A percentile compares a stretch with the other conserved stretches of the same genome.
phyloP scores from a whole-genome alignment of 108 stramenopile genomes.

The Stephanodiscus triporus region DNA sequence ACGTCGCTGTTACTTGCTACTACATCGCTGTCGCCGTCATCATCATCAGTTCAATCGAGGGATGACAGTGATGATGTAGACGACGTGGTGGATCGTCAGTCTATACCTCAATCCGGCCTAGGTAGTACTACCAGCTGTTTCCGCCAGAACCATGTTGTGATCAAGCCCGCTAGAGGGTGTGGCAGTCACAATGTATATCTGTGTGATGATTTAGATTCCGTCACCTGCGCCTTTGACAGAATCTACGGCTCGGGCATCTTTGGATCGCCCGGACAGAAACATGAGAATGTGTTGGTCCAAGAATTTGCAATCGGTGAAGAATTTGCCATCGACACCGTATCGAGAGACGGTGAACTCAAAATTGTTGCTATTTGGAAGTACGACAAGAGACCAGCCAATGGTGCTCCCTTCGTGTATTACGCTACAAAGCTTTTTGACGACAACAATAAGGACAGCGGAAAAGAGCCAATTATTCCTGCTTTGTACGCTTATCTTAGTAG shows the following conservation, averaged over 20 bases:
- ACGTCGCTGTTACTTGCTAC: conserved; percentile 6
- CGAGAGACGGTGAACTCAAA: conserved; percentile 89
- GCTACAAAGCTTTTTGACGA: conserved; percentile 82
- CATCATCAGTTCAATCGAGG: too few species aligned
- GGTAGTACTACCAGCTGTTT: too few species aligned
- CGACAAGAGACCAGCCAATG: conserved; percentile 85
- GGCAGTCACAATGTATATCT: conserved; percentile 86
- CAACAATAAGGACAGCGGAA: conserved; percentile 72
- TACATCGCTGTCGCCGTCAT: too few species aligned
- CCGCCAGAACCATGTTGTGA: conserved; percentile 27
- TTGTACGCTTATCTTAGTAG: background rate
- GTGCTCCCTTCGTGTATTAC: conserved; percentile 45
- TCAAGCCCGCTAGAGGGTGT: conserved; percentile 78
- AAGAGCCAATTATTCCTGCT: conserved; percentile 29
- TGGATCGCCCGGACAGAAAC: conserved; percentile 58
- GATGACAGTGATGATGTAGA: background rate
- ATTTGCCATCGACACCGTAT: conserved; percentile 91
- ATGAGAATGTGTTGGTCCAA: conserved; percentile 58
- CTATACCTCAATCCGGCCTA: too few species aligned
- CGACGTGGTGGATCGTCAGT: background rate
- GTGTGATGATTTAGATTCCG: conserved; percentile 58
- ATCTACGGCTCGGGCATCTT: conserved; percentile 73
- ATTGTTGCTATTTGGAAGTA: conserved; percentile 84
- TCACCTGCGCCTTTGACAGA: conserved; percentile 60
- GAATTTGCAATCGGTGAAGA: conserved; percentile 51